These are phyloP conservation scores for Phyllosticta paracitricarpa DNA, from an alignment of 2,329 filamentous ascomycete species.

Conservation along the genomic window DNA sequence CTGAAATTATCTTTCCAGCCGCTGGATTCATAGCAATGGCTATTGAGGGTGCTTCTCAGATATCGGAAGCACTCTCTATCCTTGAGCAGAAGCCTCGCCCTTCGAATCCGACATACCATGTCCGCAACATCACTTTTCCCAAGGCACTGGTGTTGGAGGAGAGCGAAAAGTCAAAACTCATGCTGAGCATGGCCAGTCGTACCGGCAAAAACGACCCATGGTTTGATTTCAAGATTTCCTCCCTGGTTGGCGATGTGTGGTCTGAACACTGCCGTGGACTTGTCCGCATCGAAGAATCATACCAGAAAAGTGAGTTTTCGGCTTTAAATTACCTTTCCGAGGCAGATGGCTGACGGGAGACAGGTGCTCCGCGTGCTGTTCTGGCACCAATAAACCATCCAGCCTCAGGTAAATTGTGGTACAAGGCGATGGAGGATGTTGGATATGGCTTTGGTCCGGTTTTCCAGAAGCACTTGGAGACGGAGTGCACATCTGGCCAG, in stretches of 20 bases:
- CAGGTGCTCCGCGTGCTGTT: too few relatives aligned
- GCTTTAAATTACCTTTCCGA: background rate
- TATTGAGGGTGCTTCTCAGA: constrained; percentile 4
- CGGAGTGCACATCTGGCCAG: background rate
- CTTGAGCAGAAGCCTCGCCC: background rate
- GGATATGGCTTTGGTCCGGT: constrained; percentile 8
- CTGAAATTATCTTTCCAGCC: background rate
- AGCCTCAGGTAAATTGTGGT: constrained; percentile 14
- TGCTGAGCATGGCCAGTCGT: constrained; percentile 12
- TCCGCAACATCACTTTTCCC: constrained; percentile 19
- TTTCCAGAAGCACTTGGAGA: constrained; percentile 7
- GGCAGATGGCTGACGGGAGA: background rate
- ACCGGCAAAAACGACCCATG: constrained; percentile 10
- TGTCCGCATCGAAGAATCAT: constrained; percentile 10
- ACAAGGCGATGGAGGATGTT: constrained; percentile 4
- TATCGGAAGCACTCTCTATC: constrained; percentile 14
- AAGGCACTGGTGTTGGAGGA: constrained; percentile 16
- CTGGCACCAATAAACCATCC: constrained; percentile 10
- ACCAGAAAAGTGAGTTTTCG: background rate
- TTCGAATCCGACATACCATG: background rate
- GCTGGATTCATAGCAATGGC: constrained; percentile 1
- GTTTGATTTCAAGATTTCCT: constrained; percentile 17
- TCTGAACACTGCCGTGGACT: constrained; percentile 17
- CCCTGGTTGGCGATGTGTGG: constrained; percentile 7
- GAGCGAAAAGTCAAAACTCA: constrained; percentile 15